These are phyloP conservation scores for Stemphylium lycopersici DNA, from an alignment of 2,329 filamentous ascomycete genomes.

Conservation along the genomic window DNA sequence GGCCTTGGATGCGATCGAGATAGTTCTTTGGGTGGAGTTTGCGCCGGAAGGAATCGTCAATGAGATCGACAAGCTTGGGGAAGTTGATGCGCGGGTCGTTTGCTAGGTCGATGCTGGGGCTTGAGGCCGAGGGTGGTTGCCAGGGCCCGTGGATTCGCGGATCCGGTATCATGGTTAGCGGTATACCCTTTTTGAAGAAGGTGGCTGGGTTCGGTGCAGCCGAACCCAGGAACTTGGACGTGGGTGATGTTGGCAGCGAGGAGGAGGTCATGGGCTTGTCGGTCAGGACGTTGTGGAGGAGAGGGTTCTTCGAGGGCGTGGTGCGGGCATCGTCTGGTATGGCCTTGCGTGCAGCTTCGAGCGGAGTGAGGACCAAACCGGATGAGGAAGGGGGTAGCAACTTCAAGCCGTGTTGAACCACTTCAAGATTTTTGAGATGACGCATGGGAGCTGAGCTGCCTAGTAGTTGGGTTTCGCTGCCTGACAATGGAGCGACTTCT, in stretches of 20 bases:
- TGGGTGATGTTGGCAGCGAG: constrained; percentile 70
- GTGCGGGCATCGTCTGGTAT: constrained; percentile 57
- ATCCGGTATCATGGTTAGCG: constrained; percentile 81
- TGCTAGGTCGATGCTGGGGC: constrained; percentile 70
- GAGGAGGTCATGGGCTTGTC: constrained; percentile 94
- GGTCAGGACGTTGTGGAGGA: constrained; percentile 94
- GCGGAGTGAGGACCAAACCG: constrained; percentile 84
- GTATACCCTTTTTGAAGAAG: constrained; percentile 89
- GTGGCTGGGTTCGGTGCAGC: constrained; percentile 67
- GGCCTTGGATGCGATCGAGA: constrained; percentile 76
- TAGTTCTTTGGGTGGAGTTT: constrained; percentile 86
- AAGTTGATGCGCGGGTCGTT: constrained; percentile 80
- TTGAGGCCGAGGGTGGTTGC: constrained; percentile 67
- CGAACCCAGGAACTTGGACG: constrained; percentile 35
- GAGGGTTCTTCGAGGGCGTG: constrained; percentile 73
- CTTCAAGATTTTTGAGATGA: constrained; percentile 73
- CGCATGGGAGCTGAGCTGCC: constrained; percentile 31
- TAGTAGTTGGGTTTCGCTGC: constrained; percentile 24
- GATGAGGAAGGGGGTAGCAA: constrained; percentile 85
- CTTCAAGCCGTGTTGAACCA: constrained; percentile 72
- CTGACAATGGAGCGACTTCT: constrained; percentile 26
- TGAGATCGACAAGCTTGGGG: constrained; percentile 79
- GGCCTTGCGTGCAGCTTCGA: constrained; percentile 71
- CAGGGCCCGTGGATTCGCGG: constrained; percentile 66
- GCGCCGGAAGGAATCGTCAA: constrained; percentile 90